Conservation (phyloP, 75 land plant genomes). For the Sequoia sempervirens region DNA sequence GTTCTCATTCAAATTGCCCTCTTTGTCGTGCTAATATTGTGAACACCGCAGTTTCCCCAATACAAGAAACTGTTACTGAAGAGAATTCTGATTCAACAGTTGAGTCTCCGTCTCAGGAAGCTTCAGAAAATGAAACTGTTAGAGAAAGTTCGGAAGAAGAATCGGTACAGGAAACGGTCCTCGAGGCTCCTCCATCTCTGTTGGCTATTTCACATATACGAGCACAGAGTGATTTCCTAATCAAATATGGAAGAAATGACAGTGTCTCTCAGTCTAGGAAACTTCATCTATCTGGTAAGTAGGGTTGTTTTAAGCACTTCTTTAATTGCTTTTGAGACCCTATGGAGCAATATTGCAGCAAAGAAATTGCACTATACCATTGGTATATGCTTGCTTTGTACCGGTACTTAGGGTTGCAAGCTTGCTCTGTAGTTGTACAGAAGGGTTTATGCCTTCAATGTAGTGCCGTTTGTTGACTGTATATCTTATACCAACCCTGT, state of each 20-base stretch:
- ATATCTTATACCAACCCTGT: background rate
- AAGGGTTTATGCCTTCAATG: background rate
- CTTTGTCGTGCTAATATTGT: constrained; percentile 28
- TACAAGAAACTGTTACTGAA: background rate
- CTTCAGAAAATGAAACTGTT: background rate
- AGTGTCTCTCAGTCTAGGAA: background rate
- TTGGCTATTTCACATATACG: constrained; percentile 3
- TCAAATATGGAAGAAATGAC: constrained; percentile 9
- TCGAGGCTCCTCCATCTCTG: background rate
- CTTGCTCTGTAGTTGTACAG: background rate
- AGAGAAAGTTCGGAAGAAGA: background rate
- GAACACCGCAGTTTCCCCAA: background rate
- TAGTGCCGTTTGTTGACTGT: background rate
- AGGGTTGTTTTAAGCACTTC: background rate
- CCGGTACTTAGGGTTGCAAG: background rate
- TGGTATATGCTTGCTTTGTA: background rate
- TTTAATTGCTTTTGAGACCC: background rate
- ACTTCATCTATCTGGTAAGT: background rate
- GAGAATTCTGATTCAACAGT: background rate
- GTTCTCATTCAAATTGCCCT: constrained; percentile 38
- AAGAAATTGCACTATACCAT: background rate
- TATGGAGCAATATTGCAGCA: background rate
- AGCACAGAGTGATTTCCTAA: background rate
- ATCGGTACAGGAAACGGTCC: background rate
- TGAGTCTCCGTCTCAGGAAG: background rate